Percentiles rank a stretch among this genome's conserved stretches.
These are phyloP conservation scores for Chrysanthemum makinoi DNA, from an alignment of 129 eudicot genomes.

Conservation along the genomic window DNA sequence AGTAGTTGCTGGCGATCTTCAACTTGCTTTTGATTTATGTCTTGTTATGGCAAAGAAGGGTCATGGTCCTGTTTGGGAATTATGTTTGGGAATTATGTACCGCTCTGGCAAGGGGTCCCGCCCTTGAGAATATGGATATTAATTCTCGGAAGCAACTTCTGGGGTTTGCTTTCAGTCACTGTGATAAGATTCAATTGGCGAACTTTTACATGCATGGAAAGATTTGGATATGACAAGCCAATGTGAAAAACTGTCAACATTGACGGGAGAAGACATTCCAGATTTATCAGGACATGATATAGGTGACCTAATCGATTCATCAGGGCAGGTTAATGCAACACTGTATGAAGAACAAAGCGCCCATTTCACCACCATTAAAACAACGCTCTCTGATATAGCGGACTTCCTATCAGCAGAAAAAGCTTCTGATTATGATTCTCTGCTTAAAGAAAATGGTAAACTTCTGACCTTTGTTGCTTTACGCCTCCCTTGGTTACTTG, in stretches of 20 bases:
- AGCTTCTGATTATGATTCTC: constrained; percentile 49
- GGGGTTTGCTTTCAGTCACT: constrained; percentile 93
- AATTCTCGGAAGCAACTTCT: constrained; percentile 80
- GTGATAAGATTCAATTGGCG: constrained; percentile 95
- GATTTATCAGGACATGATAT: constrained; percentile 41
- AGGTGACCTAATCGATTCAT: constrained; percentile 40
- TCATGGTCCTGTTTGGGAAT: too few species aligned
- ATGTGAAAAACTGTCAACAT: constrained; percentile 53
- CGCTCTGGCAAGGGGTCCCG: constrained; percentile 91
- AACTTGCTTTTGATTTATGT: constrained; percentile 87
- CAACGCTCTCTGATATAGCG: constrained; percentile 58
- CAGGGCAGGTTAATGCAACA: constrained; percentile 40
- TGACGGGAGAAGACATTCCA: constrained; percentile 61
- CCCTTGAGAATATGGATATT: constrained; percentile 74
- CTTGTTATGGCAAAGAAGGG: constrained; percentile 86
- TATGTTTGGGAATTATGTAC: constrained; percentile 96
- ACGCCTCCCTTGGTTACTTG: constrained; percentile 83
- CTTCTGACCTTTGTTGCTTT: constrained; percentile 64
- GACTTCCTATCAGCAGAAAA: constrained; percentile 44
- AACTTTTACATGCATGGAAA: constrained; percentile 87
- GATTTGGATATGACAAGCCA: constrained; percentile 85
- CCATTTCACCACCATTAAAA: constrained; percentile 38
- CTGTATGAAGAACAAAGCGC: constrained; percentile 33
- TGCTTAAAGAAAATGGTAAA: constrained; percentile 66
- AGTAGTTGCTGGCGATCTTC: constrained; percentile 95